Conservation (phyloP, 192 early-diverging fungal species). For the Coemansia aciculifera region DNA sequence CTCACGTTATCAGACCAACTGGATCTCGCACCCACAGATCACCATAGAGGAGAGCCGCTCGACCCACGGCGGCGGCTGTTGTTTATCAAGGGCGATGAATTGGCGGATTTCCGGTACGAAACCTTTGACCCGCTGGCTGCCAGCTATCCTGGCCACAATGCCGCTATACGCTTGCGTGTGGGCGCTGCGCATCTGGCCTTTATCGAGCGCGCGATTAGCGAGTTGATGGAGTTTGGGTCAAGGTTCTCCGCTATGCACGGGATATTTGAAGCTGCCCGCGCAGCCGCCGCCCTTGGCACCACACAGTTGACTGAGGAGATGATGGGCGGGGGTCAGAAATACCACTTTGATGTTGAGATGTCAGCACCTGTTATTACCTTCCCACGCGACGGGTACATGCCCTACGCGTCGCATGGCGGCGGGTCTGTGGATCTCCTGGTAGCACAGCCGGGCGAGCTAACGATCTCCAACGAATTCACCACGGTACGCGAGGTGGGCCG, state of each 20-base stretch:
- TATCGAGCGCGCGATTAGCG: constrained; percentile 69
- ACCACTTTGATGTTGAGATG: constrained; percentile 85
- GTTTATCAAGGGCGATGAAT: constrained; percentile 76
- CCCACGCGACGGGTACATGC: constrained; percentile 60
- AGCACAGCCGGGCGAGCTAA: constrained; percentile 83
- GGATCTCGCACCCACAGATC: constrained; percentile 28
- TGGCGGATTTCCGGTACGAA: constrained; percentile 87
- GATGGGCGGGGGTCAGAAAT: constrained; percentile 58
- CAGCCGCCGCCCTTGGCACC: constrained; percentile 77
- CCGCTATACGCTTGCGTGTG: constrained; percentile 70
- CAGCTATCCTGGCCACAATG: constrained; percentile 84
- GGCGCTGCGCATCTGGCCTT: constrained; percentile 81
- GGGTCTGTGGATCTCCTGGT: constrained; percentile 64
- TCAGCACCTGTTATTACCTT: constrained; percentile 84
- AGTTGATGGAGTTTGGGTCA: constrained; percentile 75
- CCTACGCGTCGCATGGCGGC: constrained; percentile 14
- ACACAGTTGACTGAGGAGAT: constrained; percentile 75
- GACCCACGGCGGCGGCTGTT: constrained; percentile 60
- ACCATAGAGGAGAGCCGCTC: background rate
- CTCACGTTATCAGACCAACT: constrained; percentile 69
- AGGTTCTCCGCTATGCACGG: constrained; percentile 88
- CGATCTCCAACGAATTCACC: constrained; percentile 75
- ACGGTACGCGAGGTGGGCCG: constrained; percentile 47
- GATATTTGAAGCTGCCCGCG: constrained; percentile 83
- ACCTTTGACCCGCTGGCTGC: constrained; percentile 63